A percentile compares a stretch with the other conserved stretches of the same genome.
Conservation (phyloP, 148 eudicot species). For the Heliosperma pusillum region DNA sequence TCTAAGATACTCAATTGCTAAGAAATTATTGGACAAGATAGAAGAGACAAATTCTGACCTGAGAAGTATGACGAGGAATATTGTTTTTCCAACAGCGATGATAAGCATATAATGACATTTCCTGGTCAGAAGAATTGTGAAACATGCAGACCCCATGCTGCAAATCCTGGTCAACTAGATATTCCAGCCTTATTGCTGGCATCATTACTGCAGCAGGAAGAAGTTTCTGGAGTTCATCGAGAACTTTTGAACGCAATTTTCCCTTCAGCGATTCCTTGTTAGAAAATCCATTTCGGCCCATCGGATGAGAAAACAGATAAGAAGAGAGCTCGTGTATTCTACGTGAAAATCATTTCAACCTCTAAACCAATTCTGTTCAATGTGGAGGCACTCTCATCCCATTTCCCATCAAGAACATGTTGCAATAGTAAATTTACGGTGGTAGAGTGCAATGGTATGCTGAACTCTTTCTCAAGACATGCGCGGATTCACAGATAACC, state of each 20-base stretch:
- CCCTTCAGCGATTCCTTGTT: constrained; percentile 25
- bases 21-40: neutral
- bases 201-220: constrained; percentile 67
- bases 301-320: constrained; percentile 44
- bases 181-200: constrained; percentile 64
- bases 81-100: constrained; percentile 75
- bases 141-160: constrained; percentile 56
- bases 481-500: constrained; percentile 64
- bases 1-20: too few relatives aligned
- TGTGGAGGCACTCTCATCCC: constrained; percentile 65
- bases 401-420: constrained; percentile 64
- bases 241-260: constrained; percentile 48
- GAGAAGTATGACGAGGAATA: constrained; percentile 69
- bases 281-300: constrained; percentile 24
- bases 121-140: constrained; percentile 65
- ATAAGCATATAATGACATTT: constrained; percentile 65
- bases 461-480: constrained; percentile 72
- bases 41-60: constrained; percentile 39
- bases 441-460: constrained; percentile 56
- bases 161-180: constrained; percentile 77
- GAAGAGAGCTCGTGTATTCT: constrained; percentile 64
- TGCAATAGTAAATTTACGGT: constrained; percentile 51
- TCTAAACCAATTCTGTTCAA: constrained; percentile 49
- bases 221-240: constrained; percentile 56
- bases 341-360: constrained; percentile 41